A percentile compares a stretch with the other conserved stretches of the same genome.
Evolutionary conservation across 495 filamentous ascomycete species (phyloP).

Genomic region (Aspergillus saccharolyticus): DNA sequence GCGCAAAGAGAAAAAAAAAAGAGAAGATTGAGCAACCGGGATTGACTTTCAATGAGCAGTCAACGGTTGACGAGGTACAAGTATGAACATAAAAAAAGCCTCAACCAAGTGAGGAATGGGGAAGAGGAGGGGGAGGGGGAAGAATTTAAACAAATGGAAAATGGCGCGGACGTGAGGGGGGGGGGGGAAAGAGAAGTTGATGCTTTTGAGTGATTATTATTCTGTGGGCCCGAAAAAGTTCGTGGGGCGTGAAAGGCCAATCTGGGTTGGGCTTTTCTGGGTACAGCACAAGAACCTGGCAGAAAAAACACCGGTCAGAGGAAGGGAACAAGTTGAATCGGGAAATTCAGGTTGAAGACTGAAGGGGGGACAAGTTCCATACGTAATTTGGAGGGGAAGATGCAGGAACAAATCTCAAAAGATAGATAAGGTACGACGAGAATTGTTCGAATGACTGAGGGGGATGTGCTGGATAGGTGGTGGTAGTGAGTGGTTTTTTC

Average conservation of each 20-base stretch:
- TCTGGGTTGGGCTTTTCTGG: slow-evolving; percentile 4
- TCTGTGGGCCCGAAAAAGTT: slow-evolving; percentile 18
- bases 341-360: background rate
- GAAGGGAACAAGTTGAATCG: background rate
- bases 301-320: background rate
- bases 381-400: background rate
- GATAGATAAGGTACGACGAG: background rate
- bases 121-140: background rate
- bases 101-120: background rate
- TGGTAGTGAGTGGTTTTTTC: background rate
- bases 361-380: background rate
- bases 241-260: slow-evolving; percentile 10
- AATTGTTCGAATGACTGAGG: too few relatives aligned
- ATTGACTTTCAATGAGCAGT: background rate
- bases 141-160: background rate
- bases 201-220: slow-evolving; percentile 9
- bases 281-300: background rate
- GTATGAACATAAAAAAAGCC: slow-evolving; percentile 5
- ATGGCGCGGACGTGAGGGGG: slow-evolving; percentile 9
- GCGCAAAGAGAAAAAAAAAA: background rate
- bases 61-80: background rate
- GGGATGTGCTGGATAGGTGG: too few relatives aligned
- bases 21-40: background rate
- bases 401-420: background rate
- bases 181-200: slow-evolving; percentile 1